phyloP scores from a whole-genome alignment of 225 moss, liverwort and hornwort species.

The Polytrichum formosum region DNA sequence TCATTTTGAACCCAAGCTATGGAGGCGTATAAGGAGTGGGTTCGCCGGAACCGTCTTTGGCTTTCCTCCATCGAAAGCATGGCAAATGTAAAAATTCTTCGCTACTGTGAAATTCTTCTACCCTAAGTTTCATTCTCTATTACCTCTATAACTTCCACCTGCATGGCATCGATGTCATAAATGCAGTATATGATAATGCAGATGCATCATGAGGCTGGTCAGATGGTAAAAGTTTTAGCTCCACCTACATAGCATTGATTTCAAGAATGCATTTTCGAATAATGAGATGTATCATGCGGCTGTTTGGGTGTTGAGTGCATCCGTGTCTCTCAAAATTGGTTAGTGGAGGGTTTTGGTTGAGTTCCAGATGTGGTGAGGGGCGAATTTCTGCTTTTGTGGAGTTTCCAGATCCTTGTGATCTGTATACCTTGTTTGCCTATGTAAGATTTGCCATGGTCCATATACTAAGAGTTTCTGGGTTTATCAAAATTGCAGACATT shows the following conservation, averaged over 20 bases:
- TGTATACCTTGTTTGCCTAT: neutral
- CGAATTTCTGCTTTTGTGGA: no score
- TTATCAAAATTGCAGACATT: conserved; percentile 53
- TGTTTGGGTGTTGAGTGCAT: neutral
- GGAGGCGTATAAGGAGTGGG: conserved; percentile 93
- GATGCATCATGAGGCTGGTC: no score
- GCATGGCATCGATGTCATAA: no score
- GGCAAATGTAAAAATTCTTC: conserved; percentile 55
- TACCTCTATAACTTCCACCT: no score
- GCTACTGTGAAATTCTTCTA: neutral
- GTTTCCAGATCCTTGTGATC: no score
- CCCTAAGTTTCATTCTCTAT: no score
- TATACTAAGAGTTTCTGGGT: neutral
- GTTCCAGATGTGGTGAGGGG: neutral
- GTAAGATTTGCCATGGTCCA: neutral
- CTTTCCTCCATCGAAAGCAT: conserved; percentile 87
- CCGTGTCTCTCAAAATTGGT: conserved; percentile 1
- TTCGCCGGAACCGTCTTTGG: conserved; percentile 88
- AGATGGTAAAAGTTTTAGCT: no score
- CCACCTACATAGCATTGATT: no score
- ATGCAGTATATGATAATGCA: no score
- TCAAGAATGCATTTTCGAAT: no score
- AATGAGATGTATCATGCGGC: no score
- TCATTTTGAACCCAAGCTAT: conserved; percentile 18
- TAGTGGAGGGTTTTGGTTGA: neutral